A percentile compares a stretch with the other conserved stretches of the same genome.
Evolutionary conservation across 1,284 basidiomycete genomes (phyloP).

Genomic region (Ceratobasidium sp.): DNA sequence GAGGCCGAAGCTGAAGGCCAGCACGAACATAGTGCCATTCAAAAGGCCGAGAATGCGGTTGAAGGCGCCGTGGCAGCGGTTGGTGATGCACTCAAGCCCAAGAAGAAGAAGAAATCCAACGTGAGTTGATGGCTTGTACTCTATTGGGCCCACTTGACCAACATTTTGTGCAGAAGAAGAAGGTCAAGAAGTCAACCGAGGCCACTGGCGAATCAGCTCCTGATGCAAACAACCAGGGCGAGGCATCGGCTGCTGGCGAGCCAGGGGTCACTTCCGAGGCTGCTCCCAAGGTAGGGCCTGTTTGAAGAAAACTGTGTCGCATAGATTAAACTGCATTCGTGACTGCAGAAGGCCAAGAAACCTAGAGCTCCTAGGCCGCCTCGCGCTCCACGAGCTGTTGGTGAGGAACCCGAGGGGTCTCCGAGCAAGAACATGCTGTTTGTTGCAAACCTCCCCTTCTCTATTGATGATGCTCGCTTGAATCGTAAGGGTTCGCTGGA

Average conservation of each 20-base stretch:
- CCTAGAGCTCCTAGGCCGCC: constrained; percentile 67
- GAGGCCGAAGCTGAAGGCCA: constrained; percentile 86
- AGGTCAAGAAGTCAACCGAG: constrained; percentile 48
- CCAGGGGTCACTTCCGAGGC: constrained; percentile 14
- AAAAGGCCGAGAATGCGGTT: constrained; percentile 57
- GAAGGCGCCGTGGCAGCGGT: constrained; percentile 56
- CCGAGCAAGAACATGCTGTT: constrained; percentile 87
- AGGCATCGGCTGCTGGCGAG: constrained; percentile 31
- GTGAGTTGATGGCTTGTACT: constrained; percentile 55
- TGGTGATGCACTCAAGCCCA: constrained; percentile 71
- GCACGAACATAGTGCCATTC: constrained; percentile 47
- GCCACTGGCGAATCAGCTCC: constrained; percentile 53
- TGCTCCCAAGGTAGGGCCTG: constrained; percentile 30
- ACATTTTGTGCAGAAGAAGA: constrained; percentile 51
- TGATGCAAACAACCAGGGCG: constrained; percentile 47
- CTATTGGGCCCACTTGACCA: constrained; percentile 33
- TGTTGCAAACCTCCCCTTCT: constrained; percentile 94
- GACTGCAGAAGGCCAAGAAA: constrained; percentile 55
- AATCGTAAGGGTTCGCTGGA: constrained; percentile 10
- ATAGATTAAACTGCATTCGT: constrained; percentile 39
- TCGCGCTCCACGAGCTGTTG: constrained; percentile 67
- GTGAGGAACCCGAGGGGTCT: constrained; percentile 79
- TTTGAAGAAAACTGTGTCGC: constrained; percentile 1
- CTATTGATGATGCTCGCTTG: constrained; percentile 71
- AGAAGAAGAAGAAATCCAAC: constrained; percentile 80